Evolutionary conservation across 805 yeast species (phyloP), one percentile per base, ranked within the genome.

Genomic region (Candida xiaguanensis): DNA sequence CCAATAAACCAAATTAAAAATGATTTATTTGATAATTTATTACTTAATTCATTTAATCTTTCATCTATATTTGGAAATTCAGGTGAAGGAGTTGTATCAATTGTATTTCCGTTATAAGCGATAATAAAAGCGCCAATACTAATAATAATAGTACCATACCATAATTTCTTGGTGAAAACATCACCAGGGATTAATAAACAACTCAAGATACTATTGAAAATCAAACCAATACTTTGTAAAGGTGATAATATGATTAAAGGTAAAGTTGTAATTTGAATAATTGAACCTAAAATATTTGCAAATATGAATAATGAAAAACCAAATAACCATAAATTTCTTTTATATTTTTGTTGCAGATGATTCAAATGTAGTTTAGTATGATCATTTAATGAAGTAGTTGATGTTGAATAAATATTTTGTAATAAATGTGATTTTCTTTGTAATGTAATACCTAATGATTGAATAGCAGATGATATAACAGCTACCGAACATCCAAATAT

Each of bases 211-310:
- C 93, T 78, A 59, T 89, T 89, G 69, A 89, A 88, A 2, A 88
- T 89, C n/a, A 89, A 69, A 0, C 96, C 95, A 17, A 82, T 78
- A 18, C 95, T 87, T 56, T 88, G 96, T 39, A 88, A 62, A 0
- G 96, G 95, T 17, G 89, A 80, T 42, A 88, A 59, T 2, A 89
- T 73, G 31, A 87, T 82, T 43, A 89, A 65, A 1, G 96, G 96
- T 30, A 88, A 65, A 2, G 95, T 83, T 1, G 93, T 77, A 27
- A 89, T 78, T 61, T 89, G 96, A 19, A 88, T 82, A 14, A 84
- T 68, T 2, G 93, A 82, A 2, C 96, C 96, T 29, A 87, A 63
- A 1, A 89, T 63, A 50, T 88, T 89, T 28, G 95, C 79, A 4
- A 75, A 52, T 18, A 89, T 71, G 55, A 89, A 88, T 31, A 89